Evolutionary conservation across 805 yeast species (phyloP).

Genomic region (Yamadazyma phyllophila): DNA sequence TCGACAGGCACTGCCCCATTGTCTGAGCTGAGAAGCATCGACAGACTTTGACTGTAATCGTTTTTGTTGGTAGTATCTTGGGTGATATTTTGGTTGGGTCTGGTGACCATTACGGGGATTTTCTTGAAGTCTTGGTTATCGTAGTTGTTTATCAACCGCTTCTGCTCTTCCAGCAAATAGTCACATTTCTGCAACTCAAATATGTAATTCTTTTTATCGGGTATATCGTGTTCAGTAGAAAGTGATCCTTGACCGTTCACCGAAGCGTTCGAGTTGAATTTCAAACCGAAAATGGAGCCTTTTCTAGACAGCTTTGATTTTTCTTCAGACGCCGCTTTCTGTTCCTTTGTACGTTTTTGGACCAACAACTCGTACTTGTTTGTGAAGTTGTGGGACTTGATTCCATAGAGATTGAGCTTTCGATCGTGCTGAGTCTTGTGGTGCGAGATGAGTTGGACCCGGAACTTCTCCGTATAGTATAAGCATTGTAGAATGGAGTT

Average conservation of each 20-base stretch:
- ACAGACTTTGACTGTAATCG: slow-evolving; percentile 35
- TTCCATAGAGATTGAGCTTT: slow-evolving; percentile 28
- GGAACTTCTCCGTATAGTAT: slow-evolving; percentile 68
- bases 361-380: slow-evolving; percentile 40
- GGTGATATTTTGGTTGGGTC: slow-evolving; percentile 24
- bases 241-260: slow-evolving; percentile 3
- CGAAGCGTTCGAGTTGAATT: slow-evolving; percentile 25
- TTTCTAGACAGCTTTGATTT: slow-evolving; percentile 27
- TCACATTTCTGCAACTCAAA: slow-evolving; percentile 24
- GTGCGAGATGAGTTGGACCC: slow-evolving; percentile 39
- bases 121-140: slow-evolving; percentile 27
- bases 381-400: slow-evolving; percentile 34
- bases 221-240: slow-evolving; percentile 13
- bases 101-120: slow-evolving; percentile 33
- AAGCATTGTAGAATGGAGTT: slow-evolving; percentile 89
- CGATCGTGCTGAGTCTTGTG: slow-evolving; percentile 31
- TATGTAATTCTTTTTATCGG: slow-evolving; percentile 12
- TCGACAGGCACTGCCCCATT: not conserved
- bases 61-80: slow-evolving; percentile 7
- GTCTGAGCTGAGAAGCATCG: slow-evolving; percentile 25
- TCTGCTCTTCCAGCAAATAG: slow-evolving; percentile 33
- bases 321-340: slow-evolving; percentile 17
- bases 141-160: slow-evolving; percentile 24
- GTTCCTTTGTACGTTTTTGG: slow-evolving; percentile 33
- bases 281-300: slow-evolving; percentile 39